phyloP scores from a whole-genome alignment of 1,284 basidiomycete genomes.

The Testicularia cyperi region DNA sequence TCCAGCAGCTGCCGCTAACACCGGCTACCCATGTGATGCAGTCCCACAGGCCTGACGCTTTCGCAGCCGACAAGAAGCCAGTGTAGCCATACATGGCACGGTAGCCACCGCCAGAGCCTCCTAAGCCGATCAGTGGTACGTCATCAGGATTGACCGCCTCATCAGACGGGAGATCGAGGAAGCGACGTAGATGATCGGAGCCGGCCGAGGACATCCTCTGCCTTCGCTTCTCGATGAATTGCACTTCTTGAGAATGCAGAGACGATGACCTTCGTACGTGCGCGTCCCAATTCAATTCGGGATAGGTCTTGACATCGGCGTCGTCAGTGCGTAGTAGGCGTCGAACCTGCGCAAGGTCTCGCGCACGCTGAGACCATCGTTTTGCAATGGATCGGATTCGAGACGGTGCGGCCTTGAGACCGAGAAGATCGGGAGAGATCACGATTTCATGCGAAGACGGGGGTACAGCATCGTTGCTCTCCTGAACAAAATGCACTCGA shows the following conservation, averaged over 20 bases:
- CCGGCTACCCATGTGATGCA: slow-evolving; percentile 53
- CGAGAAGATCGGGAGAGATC: slow-evolving; percentile 34
- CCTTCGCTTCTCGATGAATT: slow-evolving; percentile 30
- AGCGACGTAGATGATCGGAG: slow-evolving; percentile 17
- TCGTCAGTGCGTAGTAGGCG: slow-evolving; percentile 23
- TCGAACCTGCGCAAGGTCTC: slow-evolving; percentile 43
- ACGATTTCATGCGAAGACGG: slow-evolving; percentile 10
- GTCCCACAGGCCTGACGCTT: slow-evolving; percentile 52
- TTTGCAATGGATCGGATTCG: slow-evolving; percentile 9
- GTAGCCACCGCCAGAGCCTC: slow-evolving; percentile 60
- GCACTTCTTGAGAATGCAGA: slow-evolving; percentile 36
- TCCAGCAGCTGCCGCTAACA: slow-evolving; percentile 60
- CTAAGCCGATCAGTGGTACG: slow-evolving; percentile 56
- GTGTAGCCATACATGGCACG: slow-evolving; percentile 55
- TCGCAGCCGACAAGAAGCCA: slow-evolving; percentile 47
- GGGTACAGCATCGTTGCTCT: no score
- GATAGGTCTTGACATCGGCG: slow-evolving; percentile 38
- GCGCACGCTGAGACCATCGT: slow-evolving; percentile 40
- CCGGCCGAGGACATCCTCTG: slow-evolving; percentile 27
- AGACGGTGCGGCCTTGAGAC: slow-evolving; percentile 9
- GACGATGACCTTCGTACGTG: slow-evolving; percentile 38
- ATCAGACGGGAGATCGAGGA: slow-evolving; percentile 38
- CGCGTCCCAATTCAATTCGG: slow-evolving; percentile 52
- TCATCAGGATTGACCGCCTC: slow-evolving; percentile 56
- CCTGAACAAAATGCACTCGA: no score